These are phyloP conservation scores for Suzukiozyma palmioleophila DNA, from an alignment of 1,139 yeast species.

Conservation along the genomic window DNA sequence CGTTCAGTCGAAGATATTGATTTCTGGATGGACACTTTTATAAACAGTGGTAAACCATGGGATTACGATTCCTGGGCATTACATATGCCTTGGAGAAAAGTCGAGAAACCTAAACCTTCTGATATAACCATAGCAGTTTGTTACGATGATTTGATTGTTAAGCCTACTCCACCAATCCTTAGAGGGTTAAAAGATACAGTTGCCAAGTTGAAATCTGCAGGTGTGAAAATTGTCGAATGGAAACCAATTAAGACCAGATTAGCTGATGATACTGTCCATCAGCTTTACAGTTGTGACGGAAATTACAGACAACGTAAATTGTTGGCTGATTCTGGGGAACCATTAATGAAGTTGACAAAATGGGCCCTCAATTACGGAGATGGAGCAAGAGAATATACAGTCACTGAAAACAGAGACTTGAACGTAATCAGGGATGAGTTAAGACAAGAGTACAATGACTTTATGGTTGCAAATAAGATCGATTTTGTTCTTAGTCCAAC, in stretches of 20 bases:
- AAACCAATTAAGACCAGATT: conserved; percentile 48
- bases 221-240: conserved; percentile 36
- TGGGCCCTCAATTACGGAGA: conserved; percentile 57
- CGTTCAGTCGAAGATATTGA: conserved; percentile 61
- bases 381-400: conserved; percentile 43
- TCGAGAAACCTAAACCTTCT: conserved; percentile 38
- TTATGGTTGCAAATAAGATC: conserved; percentile 49
- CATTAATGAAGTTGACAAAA: conserved; percentile 54
- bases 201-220: conserved; percentile 26
- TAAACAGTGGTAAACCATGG: conserved; percentile 70
- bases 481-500: conserved; percentile 69
- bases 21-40: conserved; percentile 52
- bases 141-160: conserved; percentile 37
- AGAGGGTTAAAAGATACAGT: conserved; percentile 28
- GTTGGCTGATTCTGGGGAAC: conserved; percentile 62
- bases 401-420: conserved; percentile 46
- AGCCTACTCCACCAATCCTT: conserved; percentile 54
- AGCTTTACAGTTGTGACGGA: conserved; percentile 57
- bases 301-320: conserved; percentile 49
- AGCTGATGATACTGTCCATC: conserved; percentile 48
- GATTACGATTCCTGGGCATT: conserved; percentile 50
- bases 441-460: conserved; percentile 51
- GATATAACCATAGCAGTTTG: conserved; percentile 35
- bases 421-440: conserved; percentile 48
- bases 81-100: conserved; percentile 61